Percentiles rank a stretch among this genome's conserved stretches.
These are phyloP conservation scores for Iris pallida DNA, from an alignment of 116 monocot species.

Conservation along the genomic window DNA sequence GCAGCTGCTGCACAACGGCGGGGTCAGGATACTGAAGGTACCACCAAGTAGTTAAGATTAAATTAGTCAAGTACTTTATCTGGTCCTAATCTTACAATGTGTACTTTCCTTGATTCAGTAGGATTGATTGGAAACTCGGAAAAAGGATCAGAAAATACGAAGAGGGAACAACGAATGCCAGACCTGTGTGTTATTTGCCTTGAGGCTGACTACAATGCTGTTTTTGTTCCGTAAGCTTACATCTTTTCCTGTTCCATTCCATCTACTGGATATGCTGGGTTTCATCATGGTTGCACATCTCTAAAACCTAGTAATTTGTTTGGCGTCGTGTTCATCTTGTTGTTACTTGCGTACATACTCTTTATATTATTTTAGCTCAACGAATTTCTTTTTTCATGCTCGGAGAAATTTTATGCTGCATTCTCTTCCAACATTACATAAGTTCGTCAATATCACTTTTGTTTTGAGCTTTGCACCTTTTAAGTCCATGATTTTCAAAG, in stretches of 20 bases:
- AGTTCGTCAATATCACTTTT: too few relatives aligned
- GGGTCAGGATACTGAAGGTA: constrained; percentile 74
- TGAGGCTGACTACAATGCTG: constrained; percentile 89
- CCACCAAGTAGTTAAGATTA: neutral
- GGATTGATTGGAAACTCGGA: constrained; percentile 37
- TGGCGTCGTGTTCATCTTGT: too few relatives aligned
- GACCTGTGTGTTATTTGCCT: constrained; percentile 98
- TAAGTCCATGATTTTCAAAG: too few relatives aligned
- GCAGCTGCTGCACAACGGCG: constrained; percentile 71
- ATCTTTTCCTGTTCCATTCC: neutral
- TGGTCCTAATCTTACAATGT: neutral
- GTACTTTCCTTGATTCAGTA: constrained; percentile 21
- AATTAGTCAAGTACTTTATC: neutral
- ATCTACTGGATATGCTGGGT: neutral
- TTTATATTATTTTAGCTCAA: too few relatives aligned
- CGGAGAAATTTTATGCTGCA: too few relatives aligned
- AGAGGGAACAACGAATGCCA: constrained; percentile 56
- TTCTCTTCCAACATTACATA: too few relatives aligned
- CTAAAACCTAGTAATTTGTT: too few relatives aligned
- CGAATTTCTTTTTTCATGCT: too few relatives aligned
- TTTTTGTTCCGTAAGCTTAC: constrained; percentile 92
- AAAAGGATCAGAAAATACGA: constrained; percentile 36
- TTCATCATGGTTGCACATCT: neutral
- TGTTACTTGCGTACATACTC: too few relatives aligned
- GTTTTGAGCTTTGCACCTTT: too few relatives aligned